These are phyloP conservation scores for Hanseniaspora thailandica DNA, from an alignment of 805 yeast genomes.

Conservation along the genomic window DNA sequence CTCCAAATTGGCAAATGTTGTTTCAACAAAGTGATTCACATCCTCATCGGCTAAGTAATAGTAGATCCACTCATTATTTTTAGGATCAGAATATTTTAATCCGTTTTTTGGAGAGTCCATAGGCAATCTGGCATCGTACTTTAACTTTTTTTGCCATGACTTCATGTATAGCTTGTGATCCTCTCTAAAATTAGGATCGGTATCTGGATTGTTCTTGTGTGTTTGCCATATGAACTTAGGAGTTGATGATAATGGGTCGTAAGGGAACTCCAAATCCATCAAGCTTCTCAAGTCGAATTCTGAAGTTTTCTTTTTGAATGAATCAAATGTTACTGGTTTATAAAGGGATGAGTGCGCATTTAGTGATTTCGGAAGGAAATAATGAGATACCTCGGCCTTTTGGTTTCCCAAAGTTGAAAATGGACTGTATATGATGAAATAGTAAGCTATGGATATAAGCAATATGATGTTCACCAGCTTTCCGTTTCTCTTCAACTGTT, in stretches of 20 bases:
- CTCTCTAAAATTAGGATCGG: conserved; percentile 34
- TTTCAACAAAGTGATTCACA: conserved; percentile 43
- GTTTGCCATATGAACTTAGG: conserved; percentile 89
- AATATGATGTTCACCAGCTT: not conserved
- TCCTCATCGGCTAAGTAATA: conserved; percentile 61
- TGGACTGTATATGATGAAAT: conserved; percentile 6
- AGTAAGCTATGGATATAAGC: not conserved
- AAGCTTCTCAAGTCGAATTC: conserved; percentile 31
- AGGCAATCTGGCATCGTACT: not conserved
- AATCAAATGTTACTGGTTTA: not conserved
- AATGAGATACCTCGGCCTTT: not conserved
- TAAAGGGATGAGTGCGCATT: not conserved
- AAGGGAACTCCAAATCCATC: conserved; percentile 62
- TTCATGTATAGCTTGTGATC: conserved; percentile 13
- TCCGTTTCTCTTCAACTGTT: not conserved
- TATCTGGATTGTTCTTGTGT: conserved; percentile 62
- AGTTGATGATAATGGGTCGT: conserved; percentile 48
- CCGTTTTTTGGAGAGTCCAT: conserved; percentile 5
- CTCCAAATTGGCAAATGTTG: conserved; percentile 60
- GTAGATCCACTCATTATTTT: conserved; percentile 39
- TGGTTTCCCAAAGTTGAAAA: conserved; percentile 1
- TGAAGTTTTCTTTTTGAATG: not conserved
- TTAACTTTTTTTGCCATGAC: conserved; percentile 12
- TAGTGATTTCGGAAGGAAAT: conserved; percentile 11
- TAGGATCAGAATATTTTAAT: conserved; percentile 11